Base-by-base conservation (phyloP, 2,329 filamentous ascomycete species). In the Graphium sp. region DNA sequence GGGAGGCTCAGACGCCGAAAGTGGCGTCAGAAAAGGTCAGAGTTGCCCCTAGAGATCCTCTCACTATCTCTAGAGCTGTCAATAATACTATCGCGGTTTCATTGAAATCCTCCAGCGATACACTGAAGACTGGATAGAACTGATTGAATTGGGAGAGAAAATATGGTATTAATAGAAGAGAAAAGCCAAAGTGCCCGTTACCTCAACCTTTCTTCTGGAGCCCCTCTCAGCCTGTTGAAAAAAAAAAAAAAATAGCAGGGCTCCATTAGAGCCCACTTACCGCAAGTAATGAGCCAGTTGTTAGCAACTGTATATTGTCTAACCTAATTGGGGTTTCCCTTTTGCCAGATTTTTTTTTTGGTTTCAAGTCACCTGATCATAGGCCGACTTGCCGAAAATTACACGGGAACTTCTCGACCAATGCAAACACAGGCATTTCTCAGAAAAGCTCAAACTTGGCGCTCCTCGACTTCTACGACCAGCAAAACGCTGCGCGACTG, bases 1-100 rank as follows among this genome's bases (percentile, higher is more conserved):
- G n/a, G 7, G n/a, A 22, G 18, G 18, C 11, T 15, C 18, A 12
- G 14, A 11, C n/a, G 18, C 26, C 14, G n/a, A 28, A 19, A n/a
- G 25, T 19, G 11, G 12, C 12, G 16, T n/a, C n/a, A n/a, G n/a
- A n/a, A n/a, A n/a, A n/a, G n/a, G n/a, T n/a, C n/a, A n/a, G n/a
- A n/a, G n/a, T 61, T 61, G 63, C 71, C 70, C 67, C 72, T 74
- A 78, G 72, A 77, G 73, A 76, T 67, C 60, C 66, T 74, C 66
- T 69, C 69, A 72, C 62, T 66, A 75, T 75, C 75, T 74, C 76
- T 74, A 78, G 73, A 79, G 71, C 72, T 65, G 52, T 57, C 61
- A 63, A 59, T 52, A 56, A 55, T 73, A 61, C 81, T 87, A 80
- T 66, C 73, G 65, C 46, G 48, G 46, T 53, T 53, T 64, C 68